Base-by-base conservation (phyloP, 148 eudicot genomes). In the Rheum nobile region DNA sequence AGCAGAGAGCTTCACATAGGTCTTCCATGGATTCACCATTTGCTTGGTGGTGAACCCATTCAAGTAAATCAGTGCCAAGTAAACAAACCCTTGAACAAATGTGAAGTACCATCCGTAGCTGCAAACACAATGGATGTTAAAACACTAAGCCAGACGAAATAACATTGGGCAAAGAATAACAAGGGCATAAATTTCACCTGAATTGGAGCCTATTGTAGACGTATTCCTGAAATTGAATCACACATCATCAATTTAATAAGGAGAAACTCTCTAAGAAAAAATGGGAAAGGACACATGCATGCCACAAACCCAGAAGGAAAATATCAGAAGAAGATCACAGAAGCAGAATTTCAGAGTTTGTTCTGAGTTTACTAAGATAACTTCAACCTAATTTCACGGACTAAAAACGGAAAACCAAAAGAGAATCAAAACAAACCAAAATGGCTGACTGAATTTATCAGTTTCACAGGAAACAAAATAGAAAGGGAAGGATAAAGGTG, bases 81-180 rank as follows among this genome's bases (percentile, higher is more conserved):
- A 95, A 32, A 95, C 97, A 83, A 89, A 90, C 61, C 97, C 98
- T 77, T 95, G 97, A 72, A 95, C 80, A 81, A 91, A 95, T 72
- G 98, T 95, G 75, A 95, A 95, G 85, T 91, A 95, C 97, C 98
- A 95, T 34, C 97, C 98, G 80, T 85, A 95, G 77, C 98, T 95
- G 38, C 37, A 31, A 28, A 31, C 4, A 14, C n/a, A 63, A 4
- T 24, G 34, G 1, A 63, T 63, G 8, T 29, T 5, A 32, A 31
- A 63, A 63, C 69, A 32, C n/a, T 63, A 31, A 31, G 13, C n/a
- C 21, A 16, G 35, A 11, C 14, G 69, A 63, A 63, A 29, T 31
- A 29, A 29, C 21, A 63, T 31, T 13, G 17, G 2, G 1, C 32
- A 59, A n/a, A 59, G 1, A 59, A 28, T 13, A 50, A 50, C 8